Evolutionary conservation across 768 basidiomycete genomes (phyloP).

Genomic region (Mycena belliarum): DNA sequence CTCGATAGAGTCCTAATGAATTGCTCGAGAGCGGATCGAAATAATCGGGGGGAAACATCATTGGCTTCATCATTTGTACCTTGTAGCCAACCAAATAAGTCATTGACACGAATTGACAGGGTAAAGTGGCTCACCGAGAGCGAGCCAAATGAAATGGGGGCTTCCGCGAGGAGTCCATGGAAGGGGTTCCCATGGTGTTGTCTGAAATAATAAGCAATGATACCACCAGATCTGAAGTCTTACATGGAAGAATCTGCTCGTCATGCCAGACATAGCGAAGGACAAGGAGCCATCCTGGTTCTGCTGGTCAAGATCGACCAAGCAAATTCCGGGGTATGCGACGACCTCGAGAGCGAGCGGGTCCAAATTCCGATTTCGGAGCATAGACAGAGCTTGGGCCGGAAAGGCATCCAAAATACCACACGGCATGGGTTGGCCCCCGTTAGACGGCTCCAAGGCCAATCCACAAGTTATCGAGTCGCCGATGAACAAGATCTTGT

Average conservation of each 20-base stretch:
- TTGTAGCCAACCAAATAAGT: not conserved
- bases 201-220: not conserved
- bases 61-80: slow-evolving; percentile 17
- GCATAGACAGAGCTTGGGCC: not conserved
- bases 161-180: not conserved
- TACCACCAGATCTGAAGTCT: not conserved
- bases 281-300: not conserved
- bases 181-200: not conserved
- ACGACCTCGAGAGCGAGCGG: not conserved
- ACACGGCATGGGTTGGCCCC: not conserved
- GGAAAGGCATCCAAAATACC: slow-evolving; percentile 15
- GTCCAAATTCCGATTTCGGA: not conserved
- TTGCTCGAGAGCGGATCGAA: not conserved
- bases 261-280: not conserved
- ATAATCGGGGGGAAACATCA: not conserved
- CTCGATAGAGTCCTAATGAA: slow-evolving; percentile 3
- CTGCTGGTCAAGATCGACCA: not conserved
- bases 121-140: not conserved
- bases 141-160: slow-evolving; percentile 12
- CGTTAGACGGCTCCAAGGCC: slow-evolving; percentile 1
- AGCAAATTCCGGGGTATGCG: slow-evolving; percentile 14
- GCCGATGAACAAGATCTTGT: slow-evolving; percentile 11
- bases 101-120: too few species aligned
- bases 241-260: slow-evolving; percentile 9
- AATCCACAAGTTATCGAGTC: slow-evolving; percentile 16